Percentiles rank a stretch among this genome's conserved stretches.
Evolutionary conservation across 208 protist species (phyloP).

Genomic region (Trypanosoma vivax): DNA sequence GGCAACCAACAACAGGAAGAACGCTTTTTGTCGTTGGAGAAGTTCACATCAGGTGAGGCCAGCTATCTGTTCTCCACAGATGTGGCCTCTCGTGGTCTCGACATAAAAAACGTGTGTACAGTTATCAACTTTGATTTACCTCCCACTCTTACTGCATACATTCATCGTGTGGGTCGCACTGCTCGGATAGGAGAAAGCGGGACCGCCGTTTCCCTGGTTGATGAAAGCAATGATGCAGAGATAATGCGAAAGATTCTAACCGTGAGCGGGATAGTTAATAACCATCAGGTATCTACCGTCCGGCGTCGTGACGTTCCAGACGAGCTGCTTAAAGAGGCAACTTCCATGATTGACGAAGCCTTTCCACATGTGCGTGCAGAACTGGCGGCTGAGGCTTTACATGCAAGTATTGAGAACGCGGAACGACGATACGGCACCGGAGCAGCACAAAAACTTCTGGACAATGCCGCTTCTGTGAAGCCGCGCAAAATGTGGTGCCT

Average conservation of each 20-base stretch:
- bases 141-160: conserved; percentile 95
- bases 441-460: conserved; percentile 17
- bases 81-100: conserved; percentile 92
- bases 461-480: conserved; percentile 25
- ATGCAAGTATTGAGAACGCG: conserved; percentile 59
- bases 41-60: conserved; percentile 71
- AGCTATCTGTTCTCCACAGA: conserved; percentile 91
- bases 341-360: conserved; percentile 30
- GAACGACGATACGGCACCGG: conserved; percentile 63
- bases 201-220: conserved; percentile 93
- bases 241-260: conserved; percentile 88
- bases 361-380: conserved; percentile 50
- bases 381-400: conserved; percentile 68
- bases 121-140: conserved; percentile 98
- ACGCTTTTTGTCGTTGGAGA: conserved; percentile 63
- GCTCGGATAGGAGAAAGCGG: conserved; percentile 93
- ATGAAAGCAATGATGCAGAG: conserved; percentile 66
- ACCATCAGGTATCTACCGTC: conserved; percentile 64
- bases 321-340: conserved; percentile 33
- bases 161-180: conserved; percentile 97
- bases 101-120: conserved; percentile 94
- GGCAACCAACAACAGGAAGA: conserved; percentile 84
- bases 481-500: conserved; percentile 72
- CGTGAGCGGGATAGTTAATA: conserved; percentile 69
- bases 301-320: conserved; percentile 72